Evolutionary conservation across 2,329 filamentous ascomycete species (phyloP), one percentile per base, ranked within the genome.

Genomic region (Botrytis paeoniae): DNA sequence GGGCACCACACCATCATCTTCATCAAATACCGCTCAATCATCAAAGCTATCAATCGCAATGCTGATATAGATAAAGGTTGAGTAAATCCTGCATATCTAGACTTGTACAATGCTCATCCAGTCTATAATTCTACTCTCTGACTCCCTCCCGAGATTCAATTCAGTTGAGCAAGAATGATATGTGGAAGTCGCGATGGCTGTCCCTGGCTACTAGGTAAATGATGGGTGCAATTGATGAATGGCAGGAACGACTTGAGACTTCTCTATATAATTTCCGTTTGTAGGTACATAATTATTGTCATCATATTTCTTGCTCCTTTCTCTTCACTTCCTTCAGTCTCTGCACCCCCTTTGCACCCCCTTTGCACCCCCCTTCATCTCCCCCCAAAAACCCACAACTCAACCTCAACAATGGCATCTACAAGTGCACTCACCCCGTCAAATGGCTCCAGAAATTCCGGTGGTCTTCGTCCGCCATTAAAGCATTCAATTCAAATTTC

Each of bases 401-500:
- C 51, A 41, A 25, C n/a, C 5, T 29, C n/a, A 41, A 22, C 25
- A 32, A 69, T 69, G 65, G 16, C 35, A 66, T 51, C 63, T 16
- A 35, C 63, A 66, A 51, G 29, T 9, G 14, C 32, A 37, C 32
- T n/a, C 43, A 10, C 14, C n/a, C 51, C 63, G 63, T 18, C 63
- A 1, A 12, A 48, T n/a, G 25, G 45, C 1, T 7, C 64, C 9
- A 68, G 64, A 14, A 68, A 39, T 5, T 57, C 48, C 10, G 18
- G n/a, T 69, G 65, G 48, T 25, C 20, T 69, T n/a, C 54, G 48
- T 22, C 65, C 65, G 10, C 48, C 65, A 7, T 18, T 69, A 29
- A 69, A 57, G n/a, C 65, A 69, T 57, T 51, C 65, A 3, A 43
- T 69, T 41, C 65, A 69, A 16, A 37, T 69, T 4, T 69, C 65